A percentile compares a stretch with the other conserved stretches of the same genome.
phyloP scores from a whole-genome alignment of 2,329 filamentous ascomycete species.

The Pseudomassariella vexata region DNA sequence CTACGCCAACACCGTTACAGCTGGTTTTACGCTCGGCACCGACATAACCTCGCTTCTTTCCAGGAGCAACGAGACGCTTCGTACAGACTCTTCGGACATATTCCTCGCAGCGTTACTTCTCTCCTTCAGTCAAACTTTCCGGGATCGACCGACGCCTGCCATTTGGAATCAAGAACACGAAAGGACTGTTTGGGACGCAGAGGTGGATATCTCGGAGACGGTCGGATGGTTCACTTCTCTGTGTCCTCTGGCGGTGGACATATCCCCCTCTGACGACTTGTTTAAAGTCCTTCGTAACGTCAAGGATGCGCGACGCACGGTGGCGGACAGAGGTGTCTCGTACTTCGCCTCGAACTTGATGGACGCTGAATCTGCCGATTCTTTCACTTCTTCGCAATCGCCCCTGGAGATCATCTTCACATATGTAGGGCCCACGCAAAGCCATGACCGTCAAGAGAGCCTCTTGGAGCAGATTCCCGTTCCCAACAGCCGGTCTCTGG shows the following conservation, averaged over 20 bases:
- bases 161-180: slow-evolving; percentile 51
- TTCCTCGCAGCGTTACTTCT: slow-evolving; percentile 48
- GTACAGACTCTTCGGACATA: slow-evolving; percentile 47
- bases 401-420: slow-evolving; percentile 56
- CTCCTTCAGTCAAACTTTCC: slow-evolving; percentile 50
- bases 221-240: slow-evolving; percentile 58
- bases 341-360: slow-evolving; percentile 40
- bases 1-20: slow-evolving; percentile 35
- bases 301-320: slow-evolving; percentile 43
- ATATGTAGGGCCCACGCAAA: slow-evolving; percentile 43
- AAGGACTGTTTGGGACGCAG: slow-evolving; percentile 34
- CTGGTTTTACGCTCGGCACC: slow-evolving; percentile 35
- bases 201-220: slow-evolving; percentile 48
- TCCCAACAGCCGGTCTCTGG: slow-evolving; percentile 31
- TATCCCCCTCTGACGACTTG: slow-evolving; percentile 40
- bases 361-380: slow-evolving; percentile 18
- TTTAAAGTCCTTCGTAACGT: slow-evolving; percentile 44
- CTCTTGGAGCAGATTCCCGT: slow-evolving; percentile 42
- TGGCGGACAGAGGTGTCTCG: slow-evolving; percentile 37
- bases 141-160: slow-evolving; percentile 42
- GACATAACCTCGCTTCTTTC: slow-evolving; percentile 38
- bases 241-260: slow-evolving; percentile 41
- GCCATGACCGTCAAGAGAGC: slow-evolving; percentile 40
- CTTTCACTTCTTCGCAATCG: slow-evolving; percentile 34
- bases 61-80: slow-evolving; percentile 37